Percentiles rank a stretch among this genome's conserved stretches.
Evolutionary conservation across 495 filamentous ascomycete species (phyloP).

Genomic region (Polyplosphaeria fusca): DNA sequence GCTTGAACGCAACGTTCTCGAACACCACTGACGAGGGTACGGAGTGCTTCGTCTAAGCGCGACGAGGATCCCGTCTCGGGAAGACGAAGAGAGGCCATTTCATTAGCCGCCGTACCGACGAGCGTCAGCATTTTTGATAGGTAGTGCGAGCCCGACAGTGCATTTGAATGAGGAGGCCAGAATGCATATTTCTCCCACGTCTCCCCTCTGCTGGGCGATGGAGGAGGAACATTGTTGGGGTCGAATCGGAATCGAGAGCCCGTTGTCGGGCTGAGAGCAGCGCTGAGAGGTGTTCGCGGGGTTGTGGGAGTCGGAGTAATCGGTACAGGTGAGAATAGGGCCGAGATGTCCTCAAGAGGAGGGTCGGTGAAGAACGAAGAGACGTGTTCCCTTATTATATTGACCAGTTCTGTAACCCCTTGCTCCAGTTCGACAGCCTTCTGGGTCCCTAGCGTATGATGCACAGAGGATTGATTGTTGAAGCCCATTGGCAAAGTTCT

Average conservation of each 20-base stretch:
- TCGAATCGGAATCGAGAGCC: constrained; percentile 78
- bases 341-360: constrained; percentile 83
- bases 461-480: constrained; percentile 75
- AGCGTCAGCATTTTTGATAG: constrained; percentile 74
- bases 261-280: constrained; percentile 34
- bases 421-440: constrained; percentile 70
- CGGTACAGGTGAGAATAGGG: constrained; percentile 72
- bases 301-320: constrained; percentile 72
- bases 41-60: constrained; percentile 46
- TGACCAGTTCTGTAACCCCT: constrained; percentile 74
- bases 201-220: constrained; percentile 70
- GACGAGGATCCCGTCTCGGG: constrained; percentile 50
- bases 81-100: constrained; percentile 73
- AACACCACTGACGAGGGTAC: constrained; percentile 66
- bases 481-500: constrained; percentile 75
- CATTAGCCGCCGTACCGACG: constrained; percentile 78
- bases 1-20: constrained; percentile 80
- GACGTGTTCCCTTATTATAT: constrained; percentile 74
- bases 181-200: constrained; percentile 93
- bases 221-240: constrained; percentile 70
- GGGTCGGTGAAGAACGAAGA: constrained; percentile 81
- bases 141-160: constrained; percentile 82
- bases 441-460: constrained; percentile 75
- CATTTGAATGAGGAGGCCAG: constrained; percentile 91
- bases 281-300: constrained; percentile 48